phyloP scores from a whole-genome alignment of 2,329 filamentous ascomycete genomes.

The Raffaelea arxii region DNA sequence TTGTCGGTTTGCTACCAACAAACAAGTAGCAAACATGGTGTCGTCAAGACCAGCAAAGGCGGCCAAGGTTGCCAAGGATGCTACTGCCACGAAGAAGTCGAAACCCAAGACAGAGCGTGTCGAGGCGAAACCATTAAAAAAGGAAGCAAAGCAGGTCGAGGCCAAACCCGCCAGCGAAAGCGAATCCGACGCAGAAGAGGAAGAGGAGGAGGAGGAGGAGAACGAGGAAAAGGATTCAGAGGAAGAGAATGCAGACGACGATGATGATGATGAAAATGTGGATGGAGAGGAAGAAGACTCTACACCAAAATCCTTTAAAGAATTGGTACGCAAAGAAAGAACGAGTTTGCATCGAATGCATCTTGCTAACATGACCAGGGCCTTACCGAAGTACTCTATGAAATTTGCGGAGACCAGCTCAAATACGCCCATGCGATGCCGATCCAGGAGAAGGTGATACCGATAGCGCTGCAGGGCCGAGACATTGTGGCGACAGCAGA shows the following conservation, averaged over 20 bases:
- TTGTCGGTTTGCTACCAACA: too few relatives aligned
- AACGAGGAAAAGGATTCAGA: neutral
- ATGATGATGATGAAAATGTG: neutral
- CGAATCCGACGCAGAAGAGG: neutral
- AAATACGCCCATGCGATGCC: conserved; percentile 81
- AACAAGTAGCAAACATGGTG: too few relatives aligned
- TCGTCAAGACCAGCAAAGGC: neutral
- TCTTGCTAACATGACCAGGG: conserved; percentile 39
- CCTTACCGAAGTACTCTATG: conserved; percentile 76
- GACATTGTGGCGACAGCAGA: conserved; percentile 93
- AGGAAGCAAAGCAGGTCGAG: neutral
- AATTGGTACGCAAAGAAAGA: neutral
- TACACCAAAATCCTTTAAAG: neutral
- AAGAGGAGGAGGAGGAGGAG: neutral
- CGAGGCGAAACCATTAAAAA: neutral
- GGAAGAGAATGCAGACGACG: neutral
- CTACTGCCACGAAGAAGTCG: neutral
- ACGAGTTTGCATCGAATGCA: too few relatives aligned
- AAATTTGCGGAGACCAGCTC: conserved; percentile 73
- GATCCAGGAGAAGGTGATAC: conserved; percentile 81
- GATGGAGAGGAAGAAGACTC: neutral
- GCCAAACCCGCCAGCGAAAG: neutral
- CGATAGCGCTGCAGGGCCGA: conserved; percentile 64
- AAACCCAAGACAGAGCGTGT: neutral
- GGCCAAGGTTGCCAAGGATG: neutral